Evolutionary conservation across 2,329 filamentous ascomycete species (phyloP).

Genomic region (Aspergillus sp.): DNA sequence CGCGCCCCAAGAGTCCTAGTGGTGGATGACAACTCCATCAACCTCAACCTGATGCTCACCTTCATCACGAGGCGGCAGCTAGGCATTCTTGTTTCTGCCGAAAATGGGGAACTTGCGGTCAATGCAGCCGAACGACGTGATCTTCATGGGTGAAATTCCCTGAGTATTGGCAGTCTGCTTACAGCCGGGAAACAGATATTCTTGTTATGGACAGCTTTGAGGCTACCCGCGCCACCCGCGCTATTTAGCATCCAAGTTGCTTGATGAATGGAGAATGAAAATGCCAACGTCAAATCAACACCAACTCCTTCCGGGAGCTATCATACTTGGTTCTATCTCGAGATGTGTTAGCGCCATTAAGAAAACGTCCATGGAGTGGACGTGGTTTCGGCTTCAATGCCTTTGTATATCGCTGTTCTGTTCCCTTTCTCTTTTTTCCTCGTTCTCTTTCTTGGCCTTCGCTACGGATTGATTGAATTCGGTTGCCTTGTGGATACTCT

Average conservation of each 20-base stretch:
- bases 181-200: conserved; percentile 35
- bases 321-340: neutral
- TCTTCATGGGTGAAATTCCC: conserved; percentile 43
- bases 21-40: conserved; percentile 49
- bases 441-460: neutral
- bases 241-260: conserved; percentile 38
- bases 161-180: neutral
- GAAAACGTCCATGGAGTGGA: neutral
- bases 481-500: neutral
- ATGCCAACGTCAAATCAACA: neutral
- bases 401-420: neutral
- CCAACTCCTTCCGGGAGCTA: neutral
- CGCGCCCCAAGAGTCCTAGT: conserved; percentile 37
- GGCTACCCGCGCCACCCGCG: conserved; percentile 48
- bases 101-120: conserved; percentile 46
- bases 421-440: neutral
- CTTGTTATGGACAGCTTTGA: conserved; percentile 51
- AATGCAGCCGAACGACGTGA: conserved; percentile 44
- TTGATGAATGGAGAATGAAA: conserved; percentile 34
- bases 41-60: conserved; percentile 45
- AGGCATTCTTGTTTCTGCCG: conserved; percentile 37
- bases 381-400: neutral
- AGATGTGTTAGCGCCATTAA: neutral
- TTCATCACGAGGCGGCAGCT: conserved; percentile 43
- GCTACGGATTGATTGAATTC: neutral